Percentiles rank a stretch among this genome's conserved stretches.
These are phyloP conservation scores for Diaporthe longicolla DNA, from an alignment of 2,329 filamentous ascomycete genomes.

Conservation along the genomic window DNA sequence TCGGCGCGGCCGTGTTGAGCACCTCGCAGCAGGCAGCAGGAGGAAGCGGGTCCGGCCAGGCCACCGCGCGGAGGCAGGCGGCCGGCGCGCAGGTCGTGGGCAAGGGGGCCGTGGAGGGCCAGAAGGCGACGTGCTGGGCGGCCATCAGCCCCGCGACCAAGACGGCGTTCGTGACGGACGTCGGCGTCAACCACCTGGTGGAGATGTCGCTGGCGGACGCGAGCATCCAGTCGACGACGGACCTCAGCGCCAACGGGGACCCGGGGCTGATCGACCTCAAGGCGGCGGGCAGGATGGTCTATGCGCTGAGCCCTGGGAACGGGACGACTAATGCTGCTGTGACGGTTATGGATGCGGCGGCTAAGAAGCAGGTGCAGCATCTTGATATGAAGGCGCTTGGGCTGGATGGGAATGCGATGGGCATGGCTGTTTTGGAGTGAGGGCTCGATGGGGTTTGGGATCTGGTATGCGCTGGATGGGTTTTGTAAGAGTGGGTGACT, in stretches of 20 bases:
- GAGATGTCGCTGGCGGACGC: constrained; percentile 68
- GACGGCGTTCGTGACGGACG: constrained; percentile 72
- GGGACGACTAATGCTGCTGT: constrained; percentile 56
- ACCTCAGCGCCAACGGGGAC: constrained; percentile 62
- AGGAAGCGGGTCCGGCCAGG: too few species aligned
- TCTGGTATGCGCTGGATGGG: background rate
- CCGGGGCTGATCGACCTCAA: constrained; percentile 69
- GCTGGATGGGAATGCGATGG: constrained; percentile 48
- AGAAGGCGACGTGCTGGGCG: constrained; percentile 72
- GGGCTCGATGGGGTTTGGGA: constrained; percentile 45
- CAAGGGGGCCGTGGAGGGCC: constrained; percentile 61
- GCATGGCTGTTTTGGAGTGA: constrained; percentile 51
- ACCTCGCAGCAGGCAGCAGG: constrained; percentile 47
- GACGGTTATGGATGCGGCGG: constrained; percentile 54
- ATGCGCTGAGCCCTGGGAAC: constrained; percentile 69
- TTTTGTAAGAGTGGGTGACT: background rate
- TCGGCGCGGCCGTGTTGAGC: constrained; percentile 66
- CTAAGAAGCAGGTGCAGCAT: constrained; percentile 52
- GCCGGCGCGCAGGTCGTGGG: constrained; percentile 56
- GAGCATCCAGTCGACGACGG: constrained; percentile 58
- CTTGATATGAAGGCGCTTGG: constrained; percentile 49
- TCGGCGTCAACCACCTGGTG: constrained; percentile 64
- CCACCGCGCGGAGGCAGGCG: background rate
- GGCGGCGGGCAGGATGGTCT: constrained; percentile 68
- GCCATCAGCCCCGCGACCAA: constrained; percentile 62